These are phyloP conservation scores for Rhodocollybia butyracea DNA, from an alignment of 768 basidiomycete species.

Conservation along the genomic window DNA sequence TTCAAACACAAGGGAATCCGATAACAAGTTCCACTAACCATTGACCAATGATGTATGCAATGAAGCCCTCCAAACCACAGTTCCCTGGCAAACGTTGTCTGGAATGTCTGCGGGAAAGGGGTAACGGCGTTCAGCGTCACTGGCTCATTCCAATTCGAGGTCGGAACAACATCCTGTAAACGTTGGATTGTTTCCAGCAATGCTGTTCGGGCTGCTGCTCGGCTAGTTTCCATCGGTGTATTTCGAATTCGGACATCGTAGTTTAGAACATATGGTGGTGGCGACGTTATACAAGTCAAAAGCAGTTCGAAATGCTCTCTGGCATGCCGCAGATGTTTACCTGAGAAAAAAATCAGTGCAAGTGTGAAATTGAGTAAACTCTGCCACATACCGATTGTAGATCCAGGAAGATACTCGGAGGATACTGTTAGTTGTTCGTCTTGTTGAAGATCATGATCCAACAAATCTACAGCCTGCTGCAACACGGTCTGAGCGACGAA, in stretches of 20 bases:
- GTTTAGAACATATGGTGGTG: conserved; percentile 54
- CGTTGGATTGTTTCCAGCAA: conserved; percentile 52
- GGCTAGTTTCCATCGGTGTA: conserved; percentile 79
- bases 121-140: conserved; percentile 79
- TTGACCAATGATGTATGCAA: conserved; percentile 90
- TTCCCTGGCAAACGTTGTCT: conserved; percentile 83
- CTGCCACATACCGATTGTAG: conserved; percentile 66
- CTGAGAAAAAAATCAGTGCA: conserved; percentile 30
- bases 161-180: conserved; percentile 52
- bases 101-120: conserved; percentile 68
- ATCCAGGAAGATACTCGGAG: conserved; percentile 80
- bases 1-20: neutral
- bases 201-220: conserved; percentile 54
- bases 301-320: conserved; percentile 79
- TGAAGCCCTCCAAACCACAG: conserved; percentile 86
- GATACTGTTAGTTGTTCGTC: conserved; percentile 67
- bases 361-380: neutral
- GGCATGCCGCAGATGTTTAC: conserved; percentile 85
- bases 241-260: conserved; percentile 78
- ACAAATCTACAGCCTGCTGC: conserved; percentile 68
- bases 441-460: conserved; percentile 60
- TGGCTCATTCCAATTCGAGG: conserved; percentile 46
- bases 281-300: conserved; percentile 46
- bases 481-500: conserved; percentile 67
- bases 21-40: conserved; percentile 46